Evolutionary conservation across 257 asterid genomes (phyloP).

Genomic region (Vinca minor): DNA sequence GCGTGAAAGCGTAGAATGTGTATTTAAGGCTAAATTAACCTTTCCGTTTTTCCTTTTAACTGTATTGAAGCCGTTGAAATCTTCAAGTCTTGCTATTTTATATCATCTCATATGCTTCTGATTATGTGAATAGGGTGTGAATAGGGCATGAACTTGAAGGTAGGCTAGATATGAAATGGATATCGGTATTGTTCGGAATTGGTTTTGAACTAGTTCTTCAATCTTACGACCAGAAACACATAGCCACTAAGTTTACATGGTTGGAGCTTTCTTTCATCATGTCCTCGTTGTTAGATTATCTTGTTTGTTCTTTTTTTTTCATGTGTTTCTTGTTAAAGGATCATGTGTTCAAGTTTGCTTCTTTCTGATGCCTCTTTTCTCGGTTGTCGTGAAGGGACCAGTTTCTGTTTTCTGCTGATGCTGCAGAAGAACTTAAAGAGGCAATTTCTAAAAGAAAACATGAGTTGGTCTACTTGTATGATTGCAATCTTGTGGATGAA

Average conservation of each 20-base stretch:
- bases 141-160: background rate
- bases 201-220: background rate
- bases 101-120: background rate
- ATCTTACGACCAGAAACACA: background rate
- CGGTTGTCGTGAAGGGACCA: conserved; percentile 78
- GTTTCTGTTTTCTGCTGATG: conserved; percentile 92
- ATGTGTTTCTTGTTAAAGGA: background rate
- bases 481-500: conserved; percentile 85
- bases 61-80: background rate
- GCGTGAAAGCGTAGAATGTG: too few species aligned
- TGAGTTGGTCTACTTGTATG: conserved; percentile 73
- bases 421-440: conserved; percentile 86
- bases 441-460: conserved; percentile 67
- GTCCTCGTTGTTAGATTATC: background rate
- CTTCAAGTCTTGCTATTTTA: background rate
- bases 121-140: background rate
- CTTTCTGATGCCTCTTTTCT: conserved; percentile 45
- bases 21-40: background rate
- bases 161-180: background rate
- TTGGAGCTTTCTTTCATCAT: background rate
- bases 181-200: background rate
- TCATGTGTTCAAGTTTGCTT: background rate
- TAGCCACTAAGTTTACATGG: background rate
- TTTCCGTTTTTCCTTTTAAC: background rate
- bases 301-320: background rate